These are phyloP conservation scores for Trypanosoma avium DNA, from an alignment of 208 protist species.

Conservation along the genomic window DNA sequence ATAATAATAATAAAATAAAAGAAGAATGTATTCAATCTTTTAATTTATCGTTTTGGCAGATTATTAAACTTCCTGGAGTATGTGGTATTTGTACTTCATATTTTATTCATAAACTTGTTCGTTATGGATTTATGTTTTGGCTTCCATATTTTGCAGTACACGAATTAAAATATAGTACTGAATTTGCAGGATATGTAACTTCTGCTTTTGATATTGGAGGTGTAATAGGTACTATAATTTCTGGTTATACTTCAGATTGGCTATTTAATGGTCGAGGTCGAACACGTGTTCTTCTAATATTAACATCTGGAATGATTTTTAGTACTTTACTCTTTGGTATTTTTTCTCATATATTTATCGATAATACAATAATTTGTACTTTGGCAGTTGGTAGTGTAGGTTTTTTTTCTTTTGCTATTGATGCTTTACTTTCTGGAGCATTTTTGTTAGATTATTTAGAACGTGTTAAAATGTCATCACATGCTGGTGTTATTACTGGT, in stretches of 20 bases:
- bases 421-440: slow-evolving; percentile 32
- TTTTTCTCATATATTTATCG: slow-evolving; percentile 11
- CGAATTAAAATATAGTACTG: slow-evolving; percentile 26
- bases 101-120: slow-evolving; percentile 45
- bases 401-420: slow-evolving; percentile 44
- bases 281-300: slow-evolving; percentile 24
- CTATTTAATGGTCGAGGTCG: slow-evolving; percentile 24
- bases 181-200: slow-evolving; percentile 32
- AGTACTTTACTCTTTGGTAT: neutral
- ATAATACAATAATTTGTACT: slow-evolving; percentile 4
- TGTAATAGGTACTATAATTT: slow-evolving; percentile 29
- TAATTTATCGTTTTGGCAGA: neutral
- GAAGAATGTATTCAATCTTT: neutral
- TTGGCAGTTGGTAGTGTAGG: slow-evolving; percentile 20
- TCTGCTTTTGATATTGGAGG: slow-evolving; percentile 44
- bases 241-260: slow-evolving; percentile 36
- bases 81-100: slow-evolving; percentile 27
- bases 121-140: slow-evolving; percentile 49
- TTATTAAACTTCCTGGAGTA: slow-evolving; percentile 21
- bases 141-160: slow-evolving; percentile 48
- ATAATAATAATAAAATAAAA: neutral
- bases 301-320: slow-evolving; percentile 24
- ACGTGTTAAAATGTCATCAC: slow-evolving; percentile 1
- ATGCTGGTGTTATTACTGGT: slow-evolving; percentile 28
- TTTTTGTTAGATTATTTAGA: slow-evolving; percentile 32